Evolutionary conservation across 768 basidiomycete genomes (phyloP).

Genomic region (Rhodotorula kratochvilovae): DNA sequence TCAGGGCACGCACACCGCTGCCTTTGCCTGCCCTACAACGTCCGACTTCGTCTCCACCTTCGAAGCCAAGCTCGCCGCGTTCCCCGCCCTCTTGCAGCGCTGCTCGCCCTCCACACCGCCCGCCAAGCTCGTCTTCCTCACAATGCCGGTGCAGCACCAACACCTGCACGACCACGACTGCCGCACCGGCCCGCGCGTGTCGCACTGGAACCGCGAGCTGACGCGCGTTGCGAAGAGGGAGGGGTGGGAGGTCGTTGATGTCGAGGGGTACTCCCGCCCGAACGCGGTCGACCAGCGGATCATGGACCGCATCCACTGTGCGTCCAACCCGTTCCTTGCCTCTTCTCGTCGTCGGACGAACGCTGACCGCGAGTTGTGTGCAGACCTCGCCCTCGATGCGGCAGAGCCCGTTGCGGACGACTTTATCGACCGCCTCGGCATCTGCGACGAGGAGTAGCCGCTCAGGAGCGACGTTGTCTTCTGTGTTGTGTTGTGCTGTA

Average conservation of each 20-base stretch:
- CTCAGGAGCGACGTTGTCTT: too few relatives aligned
- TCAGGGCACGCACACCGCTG: background rate
- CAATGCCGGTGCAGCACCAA: slow-evolving; percentile 9
- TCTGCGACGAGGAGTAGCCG: background rate
- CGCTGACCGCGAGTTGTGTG: too few relatives aligned
- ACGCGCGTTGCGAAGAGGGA: background rate
- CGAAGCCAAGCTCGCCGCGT: background rate
- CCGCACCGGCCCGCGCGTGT: slow-evolving; percentile 14
- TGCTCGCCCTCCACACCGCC: background rate
- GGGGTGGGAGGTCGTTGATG: slow-evolving; percentile 22
- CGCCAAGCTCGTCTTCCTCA: slow-evolving; percentile 10
- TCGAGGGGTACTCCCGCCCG: background rate
- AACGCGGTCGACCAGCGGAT: slow-evolving; percentile 21
- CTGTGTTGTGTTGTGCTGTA: background rate
- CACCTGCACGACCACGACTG: slow-evolving; percentile 17
- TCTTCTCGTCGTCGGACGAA: background rate
- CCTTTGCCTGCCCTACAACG: background rate
- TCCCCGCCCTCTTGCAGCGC: background rate
- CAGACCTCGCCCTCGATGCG: background rate
- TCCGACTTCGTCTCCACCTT: background rate
- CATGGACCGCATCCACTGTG: slow-evolving; percentile 27
- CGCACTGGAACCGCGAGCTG: slow-evolving; percentile 8
- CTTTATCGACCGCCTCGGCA: background rate
- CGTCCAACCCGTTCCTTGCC: background rate
- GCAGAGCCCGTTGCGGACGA: slow-evolving; percentile 5